These are phyloP conservation scores for Backusella morwellensis DNA, from an alignment of 192 early-diverging fungal genomes.

Conservation along the genomic window DNA sequence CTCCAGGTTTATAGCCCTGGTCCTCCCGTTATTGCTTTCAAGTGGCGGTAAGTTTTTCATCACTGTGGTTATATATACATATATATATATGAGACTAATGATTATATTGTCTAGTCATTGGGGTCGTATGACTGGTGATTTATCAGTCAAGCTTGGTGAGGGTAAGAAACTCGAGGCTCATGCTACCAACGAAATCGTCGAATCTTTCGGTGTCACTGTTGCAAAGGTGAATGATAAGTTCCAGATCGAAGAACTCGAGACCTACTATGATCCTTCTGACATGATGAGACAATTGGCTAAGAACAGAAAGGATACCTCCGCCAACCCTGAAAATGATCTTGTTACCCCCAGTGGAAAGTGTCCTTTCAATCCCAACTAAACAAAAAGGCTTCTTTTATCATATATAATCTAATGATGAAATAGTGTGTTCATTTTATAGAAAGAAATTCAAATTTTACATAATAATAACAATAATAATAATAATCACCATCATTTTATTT, in stretches of 20 bases:
- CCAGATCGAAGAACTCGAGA: slow-evolving; percentile 36
- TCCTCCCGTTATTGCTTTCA: slow-evolving; percentile 41
- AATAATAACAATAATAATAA: not conserved
- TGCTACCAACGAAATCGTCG: slow-evolving; percentile 34
- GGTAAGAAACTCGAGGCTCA: slow-evolving; percentile 35
- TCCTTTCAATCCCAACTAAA: slow-evolving; percentile 24
- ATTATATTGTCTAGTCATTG: slow-evolving; percentile 23
- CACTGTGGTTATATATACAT: not conserved
- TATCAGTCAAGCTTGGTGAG: slow-evolving; percentile 30
- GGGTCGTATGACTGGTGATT: slow-evolving; percentile 39
- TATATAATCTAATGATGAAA: not conserved
- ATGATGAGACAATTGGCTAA: slow-evolving; percentile 35
- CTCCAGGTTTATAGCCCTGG: slow-evolving; percentile 39
- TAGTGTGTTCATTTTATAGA: not conserved
- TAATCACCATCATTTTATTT: not conserved
- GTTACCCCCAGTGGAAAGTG: slow-evolving; percentile 22
- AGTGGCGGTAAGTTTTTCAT: slow-evolving; percentile 31
- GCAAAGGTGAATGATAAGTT: slow-evolving; percentile 43
- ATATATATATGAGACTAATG: not conserved
- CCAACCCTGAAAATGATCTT: slow-evolving; percentile 11
- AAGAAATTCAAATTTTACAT: not conserved
- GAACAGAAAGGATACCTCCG: slow-evolving; percentile 21
- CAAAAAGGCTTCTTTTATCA: not conserved
- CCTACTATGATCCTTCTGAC: slow-evolving; percentile 29
- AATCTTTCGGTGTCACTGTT: slow-evolving; percentile 37